A percentile compares a stretch with the other conserved stretches of the same genome.
Conservation (phyloP, 1,139 yeast species). For the Pichia sp. region DNA sequence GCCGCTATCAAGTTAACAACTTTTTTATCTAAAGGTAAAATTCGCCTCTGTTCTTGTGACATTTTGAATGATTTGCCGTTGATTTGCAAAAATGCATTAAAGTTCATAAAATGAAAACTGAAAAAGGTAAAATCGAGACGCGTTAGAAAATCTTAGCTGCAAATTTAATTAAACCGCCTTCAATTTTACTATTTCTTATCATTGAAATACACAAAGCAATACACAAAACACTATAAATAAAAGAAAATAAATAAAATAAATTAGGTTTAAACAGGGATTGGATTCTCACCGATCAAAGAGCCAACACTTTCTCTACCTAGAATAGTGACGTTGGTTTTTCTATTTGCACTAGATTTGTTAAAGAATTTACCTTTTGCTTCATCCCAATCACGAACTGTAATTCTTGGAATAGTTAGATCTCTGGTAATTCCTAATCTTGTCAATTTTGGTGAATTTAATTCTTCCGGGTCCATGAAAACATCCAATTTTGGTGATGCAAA, state of each 20-base stretch:
- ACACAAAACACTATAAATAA: not conserved
- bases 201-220: not conserved
- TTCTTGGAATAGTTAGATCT: constrained; percentile 34
- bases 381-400: constrained; percentile 23
- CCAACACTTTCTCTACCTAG: constrained; percentile 20
- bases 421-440: constrained; percentile 29
- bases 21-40: constrained; percentile 45
- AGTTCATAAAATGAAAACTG: not conserved
- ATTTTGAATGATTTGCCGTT: not conserved
- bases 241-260: too few relatives aligned
- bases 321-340: constrained; percentile 10
- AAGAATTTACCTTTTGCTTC: constrained; percentile 23
- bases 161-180: not conserved
- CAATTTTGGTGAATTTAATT: constrained; percentile 35
- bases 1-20: constrained; percentile 94
- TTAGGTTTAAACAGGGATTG: not conserved
- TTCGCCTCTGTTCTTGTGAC: constrained; percentile 2
- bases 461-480: constrained; percentile 23
- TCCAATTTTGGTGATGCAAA: constrained; percentile 24
- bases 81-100: not conserved
- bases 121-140: not conserved
- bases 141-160: not conserved
- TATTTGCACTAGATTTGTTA: constrained; percentile 14
- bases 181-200: too few relatives aligned
- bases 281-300: constrained; percentile 4